Base-by-base conservation (phyloP, 2,329 filamentous ascomycete genomes). In the Colletotrichum sublineola region DNA sequence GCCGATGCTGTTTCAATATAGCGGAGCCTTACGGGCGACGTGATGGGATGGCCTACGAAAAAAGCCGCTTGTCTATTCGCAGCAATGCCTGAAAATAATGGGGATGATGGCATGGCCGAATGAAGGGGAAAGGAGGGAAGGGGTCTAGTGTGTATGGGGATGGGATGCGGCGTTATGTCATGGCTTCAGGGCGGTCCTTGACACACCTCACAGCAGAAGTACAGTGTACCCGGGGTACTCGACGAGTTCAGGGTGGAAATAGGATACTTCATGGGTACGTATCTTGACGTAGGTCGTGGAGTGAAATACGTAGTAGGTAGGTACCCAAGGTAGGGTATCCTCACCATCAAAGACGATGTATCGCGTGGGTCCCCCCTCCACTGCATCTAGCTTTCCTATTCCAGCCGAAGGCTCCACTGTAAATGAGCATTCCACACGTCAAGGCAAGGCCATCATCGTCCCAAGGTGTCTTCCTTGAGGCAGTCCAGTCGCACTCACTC, bases 401-500 rank as follows among this genome's bases (percentile, higher is more conserved):
- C 36, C 57, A 61, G 70, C 66, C 65, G 46, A 36, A 36, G 40
- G 42, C 53, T 60, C 70, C 70, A 70, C 60, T 69, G 53, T 65
- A 65, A 68, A 55, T 73, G 60, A 73, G 70, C 69, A 66, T 64
- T 71, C 61, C 70, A 65, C 70, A 73, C 70, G 70, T 73, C 70
- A 72, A 72, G 70, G 58, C 63, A 24, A 24, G 24, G 24, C 24
- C 24, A 24, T 24, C 24, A 24, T 24, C 52, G 60, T 71, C 40
- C 69, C 60, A 64, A 42, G 60, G 65, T 56, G 42, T 33, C 68
- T 50, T 58, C 44, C 60, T 52, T 15, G 36, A 69, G 46, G 48
- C 57, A 61, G 53, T 71, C 40, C 57, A 61, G 53, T 71, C 40
- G 38, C 66, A 58, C 44, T n/a, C 66, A 58, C 42, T 48, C 55